phyloP scores from a whole-genome alignment of 225 moss, liverwort and hornwort genomes.

The Pseudisothecium myosuroides region DNA sequence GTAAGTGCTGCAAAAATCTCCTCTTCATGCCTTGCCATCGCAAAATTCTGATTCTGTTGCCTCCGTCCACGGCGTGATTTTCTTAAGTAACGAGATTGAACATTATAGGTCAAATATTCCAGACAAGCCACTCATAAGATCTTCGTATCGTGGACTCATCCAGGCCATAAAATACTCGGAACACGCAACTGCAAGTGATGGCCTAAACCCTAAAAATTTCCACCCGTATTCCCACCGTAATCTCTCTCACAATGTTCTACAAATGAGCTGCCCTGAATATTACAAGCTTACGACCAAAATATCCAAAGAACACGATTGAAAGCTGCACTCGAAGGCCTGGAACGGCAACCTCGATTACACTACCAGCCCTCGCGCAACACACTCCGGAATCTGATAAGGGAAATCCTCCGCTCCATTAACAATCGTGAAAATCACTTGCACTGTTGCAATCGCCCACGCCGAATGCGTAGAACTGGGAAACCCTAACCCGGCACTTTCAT shows the following conservation, averaged over 20 bases:
- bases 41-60: not conserved
- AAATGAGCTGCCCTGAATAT: not conserved
- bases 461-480: not conserved
- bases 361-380: not conserved
- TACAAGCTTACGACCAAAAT: not conserved
- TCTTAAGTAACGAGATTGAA: not conserved
- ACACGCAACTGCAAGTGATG: not conserved
- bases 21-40: conserved; percentile 82
- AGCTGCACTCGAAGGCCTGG: not conserved
- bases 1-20: conserved; percentile 77
- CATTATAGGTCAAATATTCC: not conserved
- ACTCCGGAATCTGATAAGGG: not conserved
- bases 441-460: not conserved
- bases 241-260: not conserved
- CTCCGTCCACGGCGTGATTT: not conserved
- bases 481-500: not conserved
- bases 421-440: not conserved
- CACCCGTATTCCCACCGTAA: not conserved
- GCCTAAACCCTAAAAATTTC: not conserved
- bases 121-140: not conserved
- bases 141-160: not conserved
- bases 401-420: not conserved
- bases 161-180: not conserved
- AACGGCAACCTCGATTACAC: not conserved
- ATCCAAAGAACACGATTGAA: not conserved